phyloP scores from a whole-genome alignment of 2,329 filamentous ascomycete genomes.

The Tolypocladium endophyticum region DNA sequence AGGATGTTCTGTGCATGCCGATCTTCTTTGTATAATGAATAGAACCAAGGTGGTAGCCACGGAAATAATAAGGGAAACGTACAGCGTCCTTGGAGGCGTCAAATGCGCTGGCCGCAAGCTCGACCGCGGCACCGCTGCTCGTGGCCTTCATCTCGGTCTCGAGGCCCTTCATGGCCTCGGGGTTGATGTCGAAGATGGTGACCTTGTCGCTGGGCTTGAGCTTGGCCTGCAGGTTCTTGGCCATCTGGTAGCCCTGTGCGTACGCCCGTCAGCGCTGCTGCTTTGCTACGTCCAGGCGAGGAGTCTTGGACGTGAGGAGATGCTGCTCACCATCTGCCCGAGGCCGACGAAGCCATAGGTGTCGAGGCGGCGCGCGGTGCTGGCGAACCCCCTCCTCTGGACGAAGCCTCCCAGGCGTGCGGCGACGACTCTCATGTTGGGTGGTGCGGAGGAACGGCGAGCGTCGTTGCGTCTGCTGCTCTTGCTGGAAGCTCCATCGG shows the following conservation, averaged over 20 bases:
- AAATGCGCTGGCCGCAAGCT: conserved; percentile 31
- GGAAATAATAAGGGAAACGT: conserved; percentile 15
- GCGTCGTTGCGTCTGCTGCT: background rate
- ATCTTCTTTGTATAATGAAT: conserved; percentile 14
- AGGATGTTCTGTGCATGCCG: background rate
- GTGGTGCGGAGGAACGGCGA: background rate
- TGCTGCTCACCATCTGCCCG: conserved; percentile 46
- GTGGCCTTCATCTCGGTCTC: conserved; percentile 35
- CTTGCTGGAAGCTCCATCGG: background rate
- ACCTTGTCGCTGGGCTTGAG: conserved; percentile 39
- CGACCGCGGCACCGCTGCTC: conserved; percentile 33
- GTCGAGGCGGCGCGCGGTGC: conserved; percentile 34
- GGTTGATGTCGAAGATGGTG: conserved; percentile 47
- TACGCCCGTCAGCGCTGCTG: conserved; percentile 4
- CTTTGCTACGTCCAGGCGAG: background rate
- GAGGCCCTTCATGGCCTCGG: conserved; percentile 33
- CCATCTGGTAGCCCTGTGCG: conserved; percentile 50
- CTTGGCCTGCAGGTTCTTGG: conserved; percentile 49
- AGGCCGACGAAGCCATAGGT: conserved; percentile 50
- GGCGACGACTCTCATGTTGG: conserved; percentile 10
- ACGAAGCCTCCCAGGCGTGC: conserved; percentile 16
- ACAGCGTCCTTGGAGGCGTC: conserved; percentile 44
- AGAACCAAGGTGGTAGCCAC: conserved; percentile 21
- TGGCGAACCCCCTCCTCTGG: conserved; percentile 39
- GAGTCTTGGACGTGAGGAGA: background rate